Conservation (phyloP, 306 rosid genomes). For the Ceratonia siliqua region DNA sequence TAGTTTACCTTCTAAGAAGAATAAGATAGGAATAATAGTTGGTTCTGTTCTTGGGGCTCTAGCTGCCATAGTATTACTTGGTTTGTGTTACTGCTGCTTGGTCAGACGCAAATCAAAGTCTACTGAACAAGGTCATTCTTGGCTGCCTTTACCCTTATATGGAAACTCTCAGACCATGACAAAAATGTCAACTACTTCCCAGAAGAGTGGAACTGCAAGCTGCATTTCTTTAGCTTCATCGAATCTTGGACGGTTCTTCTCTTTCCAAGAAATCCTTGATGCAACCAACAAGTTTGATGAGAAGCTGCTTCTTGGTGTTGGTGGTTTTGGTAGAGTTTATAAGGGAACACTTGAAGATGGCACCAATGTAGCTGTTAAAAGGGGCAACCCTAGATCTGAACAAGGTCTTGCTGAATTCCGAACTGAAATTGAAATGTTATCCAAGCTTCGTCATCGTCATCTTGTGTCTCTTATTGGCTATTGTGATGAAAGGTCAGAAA, state of each 20-base stretch:
- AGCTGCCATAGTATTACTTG: conserved; percentile 48
- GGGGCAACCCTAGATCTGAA: conserved; percentile 92
- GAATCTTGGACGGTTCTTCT: conserved; percentile 75
- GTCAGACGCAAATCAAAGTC: conserved; percentile 51
- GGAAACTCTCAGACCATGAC: conserved; percentile 92
- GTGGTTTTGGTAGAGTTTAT: conserved; percentile 93
- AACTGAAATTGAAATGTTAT: conserved; percentile 95
- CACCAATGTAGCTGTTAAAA: conserved; percentile 80
- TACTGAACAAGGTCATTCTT: conserved; percentile 63
- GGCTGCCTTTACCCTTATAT: conserved; percentile 83
- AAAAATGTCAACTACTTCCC: conserved; percentile 77
- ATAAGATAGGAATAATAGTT: conserved; percentile 44
- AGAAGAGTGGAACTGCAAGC: conserved; percentile 91
- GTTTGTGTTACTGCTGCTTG: conserved; percentile 59
- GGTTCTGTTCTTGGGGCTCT: conserved; percentile 56
- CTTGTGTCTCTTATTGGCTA: conserved; percentile 96
- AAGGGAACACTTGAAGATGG: conserved; percentile 92
- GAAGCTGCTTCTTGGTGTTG: conserved; percentile 82
- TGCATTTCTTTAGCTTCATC: conserved; percentile 79
- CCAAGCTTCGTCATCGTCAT: conserved; percentile 96
- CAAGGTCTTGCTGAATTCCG: conserved; percentile 95
- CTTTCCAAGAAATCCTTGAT: conserved; percentile 81
- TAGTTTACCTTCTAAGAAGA: conserved; percentile 48
- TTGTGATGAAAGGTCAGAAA: conserved; percentile 93
- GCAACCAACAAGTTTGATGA: conserved; percentile 93